phyloP scores from a whole-genome alignment of 2,329 filamentous ascomycete genomes.

The Diaporthe citriasiana region DNA sequence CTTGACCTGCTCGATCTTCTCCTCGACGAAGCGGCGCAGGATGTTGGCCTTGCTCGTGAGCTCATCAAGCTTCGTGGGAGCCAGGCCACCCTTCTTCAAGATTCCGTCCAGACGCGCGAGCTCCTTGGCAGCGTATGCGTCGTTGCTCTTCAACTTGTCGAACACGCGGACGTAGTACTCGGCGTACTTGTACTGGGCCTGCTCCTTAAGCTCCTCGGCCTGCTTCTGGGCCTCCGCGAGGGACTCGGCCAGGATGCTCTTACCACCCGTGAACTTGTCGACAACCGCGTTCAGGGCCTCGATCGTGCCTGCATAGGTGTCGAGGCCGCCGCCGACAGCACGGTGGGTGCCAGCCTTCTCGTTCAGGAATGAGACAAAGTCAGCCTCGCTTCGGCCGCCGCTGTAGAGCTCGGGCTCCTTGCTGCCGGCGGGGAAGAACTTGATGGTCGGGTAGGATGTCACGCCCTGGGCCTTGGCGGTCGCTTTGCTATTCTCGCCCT shows the following conservation, averaged over 20 bases:
- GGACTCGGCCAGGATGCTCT: slow-evolving; percentile 73
- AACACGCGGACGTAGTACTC: slow-evolving; percentile 96
- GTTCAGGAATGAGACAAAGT: slow-evolving; percentile 87
- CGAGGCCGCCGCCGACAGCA: slow-evolving; percentile 82
- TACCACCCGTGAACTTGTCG: slow-evolving; percentile 75
- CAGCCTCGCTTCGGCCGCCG: slow-evolving; percentile 81
- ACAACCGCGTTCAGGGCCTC: slow-evolving; percentile 83
- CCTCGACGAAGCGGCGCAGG: slow-evolving; percentile 79
- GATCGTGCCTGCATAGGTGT: slow-evolving; percentile 85
- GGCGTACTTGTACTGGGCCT: slow-evolving; percentile 80
- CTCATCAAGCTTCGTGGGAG: slow-evolving; percentile 89
- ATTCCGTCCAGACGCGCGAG: slow-evolving; percentile 83
- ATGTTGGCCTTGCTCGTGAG: slow-evolving; percentile 90
- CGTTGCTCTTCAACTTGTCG: slow-evolving; percentile 84
- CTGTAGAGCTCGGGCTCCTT: slow-evolving; percentile 79
- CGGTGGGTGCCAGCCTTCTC: slow-evolving; percentile 90
- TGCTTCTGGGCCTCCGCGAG: slow-evolving; percentile 80
- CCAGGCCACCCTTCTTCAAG: slow-evolving; percentile 87
- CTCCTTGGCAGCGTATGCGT: slow-evolving; percentile 88
- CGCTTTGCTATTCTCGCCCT: slow-evolving; percentile 86
- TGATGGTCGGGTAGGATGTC: slow-evolving; percentile 94
- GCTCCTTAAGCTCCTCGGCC: slow-evolving; percentile 74
- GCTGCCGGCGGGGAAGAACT: slow-evolving; percentile 93
- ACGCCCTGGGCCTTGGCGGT: slow-evolving; percentile 83
- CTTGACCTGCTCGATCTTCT: slow-evolving; percentile 71